Evolutionary conservation across 768 basidiomycete genomes (phyloP).

Genomic region (Neoboletus subvelutipes): DNA sequence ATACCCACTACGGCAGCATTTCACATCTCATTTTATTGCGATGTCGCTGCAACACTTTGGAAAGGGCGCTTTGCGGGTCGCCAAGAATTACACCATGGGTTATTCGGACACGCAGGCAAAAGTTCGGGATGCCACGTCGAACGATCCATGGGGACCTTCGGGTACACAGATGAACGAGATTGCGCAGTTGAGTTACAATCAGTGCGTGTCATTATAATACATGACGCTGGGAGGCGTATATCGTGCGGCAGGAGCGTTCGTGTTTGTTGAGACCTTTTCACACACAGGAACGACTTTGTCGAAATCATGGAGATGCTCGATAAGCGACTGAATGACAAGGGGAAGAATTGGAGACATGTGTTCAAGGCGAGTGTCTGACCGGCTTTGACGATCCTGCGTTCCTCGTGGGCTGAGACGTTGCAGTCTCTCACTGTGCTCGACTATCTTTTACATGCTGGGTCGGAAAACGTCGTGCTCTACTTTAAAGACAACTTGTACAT

Average conservation of each 20-base stretch:
- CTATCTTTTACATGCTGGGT: slow-evolving; percentile 93
- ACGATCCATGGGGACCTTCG: slow-evolving; percentile 97
- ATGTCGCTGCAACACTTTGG: slow-evolving; percentile 76
- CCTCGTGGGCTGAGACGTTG: slow-evolving; percentile 8
- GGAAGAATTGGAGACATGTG: slow-evolving; percentile 99
- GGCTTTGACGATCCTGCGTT: neutral
- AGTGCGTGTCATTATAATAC: slow-evolving; percentile 50
- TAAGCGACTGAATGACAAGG: slow-evolving; percentile 97
- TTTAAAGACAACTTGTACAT: slow-evolving; percentile 97
- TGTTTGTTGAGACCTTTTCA: neutral
- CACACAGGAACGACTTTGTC: slow-evolving; percentile 82
- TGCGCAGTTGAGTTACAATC: slow-evolving; percentile 95
- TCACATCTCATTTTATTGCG: slow-evolving; percentile 1
- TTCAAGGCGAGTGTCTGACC: slow-evolving; percentile 72
- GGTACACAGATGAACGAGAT: slow-evolving; percentile 99
- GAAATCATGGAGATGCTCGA: slow-evolving; percentile 99
- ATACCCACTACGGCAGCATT: slow-evolving; percentile 10
- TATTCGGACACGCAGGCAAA: slow-evolving; percentile 96
- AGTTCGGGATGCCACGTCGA: slow-evolving; percentile 93
- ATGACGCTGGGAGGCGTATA: neutral
- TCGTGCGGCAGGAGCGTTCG: neutral
- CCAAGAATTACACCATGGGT: slow-evolving; percentile 94
- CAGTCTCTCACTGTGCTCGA: slow-evolving; percentile 92
- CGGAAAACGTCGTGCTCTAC: slow-evolving; percentile 98
- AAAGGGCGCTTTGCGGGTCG: slow-evolving; percentile 81